Conservation (phyloP, 768 basidiomycete species). For the Collybia nuda region DNA sequence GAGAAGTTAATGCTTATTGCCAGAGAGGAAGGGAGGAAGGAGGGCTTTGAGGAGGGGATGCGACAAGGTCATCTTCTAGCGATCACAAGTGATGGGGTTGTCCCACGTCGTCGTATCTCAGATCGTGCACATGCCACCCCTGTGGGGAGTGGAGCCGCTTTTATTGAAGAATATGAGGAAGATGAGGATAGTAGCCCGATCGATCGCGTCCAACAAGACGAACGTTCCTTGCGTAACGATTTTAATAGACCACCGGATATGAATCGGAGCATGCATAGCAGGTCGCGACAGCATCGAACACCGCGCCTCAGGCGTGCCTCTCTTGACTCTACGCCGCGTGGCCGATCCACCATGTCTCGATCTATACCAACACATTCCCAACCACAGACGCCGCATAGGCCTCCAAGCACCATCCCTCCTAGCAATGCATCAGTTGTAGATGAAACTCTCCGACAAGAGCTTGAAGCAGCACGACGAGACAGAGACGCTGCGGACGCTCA, state of each 20-base stretch:
- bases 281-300: background rate
- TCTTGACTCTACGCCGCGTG: conserved; percentile 1
- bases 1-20: conserved; percentile 51
- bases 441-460: conserved; percentile 7
- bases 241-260: background rate
- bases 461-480: conserved; percentile 3
- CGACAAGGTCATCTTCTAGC: conserved; percentile 40
- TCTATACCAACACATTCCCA: background rate
- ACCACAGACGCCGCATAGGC: conserved; percentile 1
- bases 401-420: background rate
- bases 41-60: conserved; percentile 47
- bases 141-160: conserved; percentile 9
- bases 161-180: conserved; percentile 11
- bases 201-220: background rate
- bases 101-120: conserved; percentile 5
- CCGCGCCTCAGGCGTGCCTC: background rate
- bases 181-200: conserved; percentile 1
- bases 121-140: conserved; percentile 10
- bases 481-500: conserved; percentile 5
- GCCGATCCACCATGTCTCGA: background rate
- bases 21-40: conserved; percentile 51
- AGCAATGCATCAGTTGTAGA: conserved; percentile 2
- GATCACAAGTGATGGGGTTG: background rate
- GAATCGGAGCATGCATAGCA: conserved; percentile 1
- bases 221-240: background rate